Percentiles rank a stretch among this genome's conserved stretches.
Conservation (phyloP, 2,329 filamentous ascomycete species). For the Pseudogymnoascus sp. region DNA sequence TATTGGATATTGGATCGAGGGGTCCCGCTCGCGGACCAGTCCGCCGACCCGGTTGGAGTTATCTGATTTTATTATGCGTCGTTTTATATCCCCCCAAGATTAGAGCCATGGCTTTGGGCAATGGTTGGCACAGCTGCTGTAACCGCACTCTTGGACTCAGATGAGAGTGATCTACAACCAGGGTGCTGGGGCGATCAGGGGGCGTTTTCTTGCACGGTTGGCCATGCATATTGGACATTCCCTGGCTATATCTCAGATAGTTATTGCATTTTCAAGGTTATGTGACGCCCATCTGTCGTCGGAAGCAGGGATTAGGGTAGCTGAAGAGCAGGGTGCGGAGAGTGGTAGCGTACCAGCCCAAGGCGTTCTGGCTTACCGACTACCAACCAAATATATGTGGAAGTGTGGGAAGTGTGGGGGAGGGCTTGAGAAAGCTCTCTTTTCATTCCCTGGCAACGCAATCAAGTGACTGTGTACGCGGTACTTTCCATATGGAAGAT, state of each 20-base stretch:
- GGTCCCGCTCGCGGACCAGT: constrained; percentile 3
- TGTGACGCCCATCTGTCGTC: not conserved
- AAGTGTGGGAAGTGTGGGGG: constrained; percentile 1
- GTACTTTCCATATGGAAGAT: not conserved
- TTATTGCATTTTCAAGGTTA: constrained; percentile 2
- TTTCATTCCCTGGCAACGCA: not conserved
- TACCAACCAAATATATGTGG: not conserved
- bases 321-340: constrained; percentile 7
- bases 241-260: not conserved
- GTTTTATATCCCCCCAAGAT: constrained; percentile 7
- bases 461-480: not conserved
- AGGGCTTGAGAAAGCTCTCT: not conserved
- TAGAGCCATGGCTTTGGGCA: not conserved
- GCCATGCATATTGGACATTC: not conserved
- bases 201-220: constrained; percentile 8
- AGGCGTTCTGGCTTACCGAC: constrained; percentile 1
- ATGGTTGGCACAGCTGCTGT: constrained; percentile 2
- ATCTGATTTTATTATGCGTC: constrained; percentile 5
- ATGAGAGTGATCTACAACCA: constrained; percentile 7
- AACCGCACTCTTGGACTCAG: constrained; percentile 3
- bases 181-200: constrained; percentile 8
- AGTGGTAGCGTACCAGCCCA: constrained; percentile 7
- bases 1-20: constrained; percentile 5
- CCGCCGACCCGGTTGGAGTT: constrained; percentile 6
- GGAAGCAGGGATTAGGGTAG: constrained; percentile 6